Percentiles rank a stretch among this genome's conserved stretches.
phyloP scores from a whole-genome alignment of 2,329 filamentous ascomycete species.

The Diplocarpon mali region DNA sequence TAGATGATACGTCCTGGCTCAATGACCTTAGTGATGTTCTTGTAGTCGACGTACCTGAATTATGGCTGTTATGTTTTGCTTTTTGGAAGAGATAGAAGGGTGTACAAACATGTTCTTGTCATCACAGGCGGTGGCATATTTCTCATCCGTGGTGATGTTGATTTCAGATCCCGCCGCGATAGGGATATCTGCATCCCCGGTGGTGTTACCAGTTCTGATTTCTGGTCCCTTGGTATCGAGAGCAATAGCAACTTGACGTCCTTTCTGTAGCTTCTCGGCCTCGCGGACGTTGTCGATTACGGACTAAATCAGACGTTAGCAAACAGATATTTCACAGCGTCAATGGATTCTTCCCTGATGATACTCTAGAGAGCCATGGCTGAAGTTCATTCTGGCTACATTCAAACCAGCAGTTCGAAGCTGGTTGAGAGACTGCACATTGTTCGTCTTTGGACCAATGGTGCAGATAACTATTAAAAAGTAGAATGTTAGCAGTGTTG shows the following conservation, averaged over 20 bases:
- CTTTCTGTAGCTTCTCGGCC: slow-evolving; percentile 66
- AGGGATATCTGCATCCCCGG: slow-evolving; percentile 61
- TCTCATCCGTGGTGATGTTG: slow-evolving; percentile 94
- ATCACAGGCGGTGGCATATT: slow-evolving; percentile 75
- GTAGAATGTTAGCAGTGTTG: background rate
- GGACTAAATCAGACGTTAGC: slow-evolving; percentile 40
- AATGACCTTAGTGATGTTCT: slow-evolving; percentile 99
- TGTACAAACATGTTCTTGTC: slow-evolving; percentile 73
- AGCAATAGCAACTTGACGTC: slow-evolving; percentile 89
- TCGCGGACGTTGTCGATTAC: slow-evolving; percentile 93
- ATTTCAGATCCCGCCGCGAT: slow-evolving; percentile 74
- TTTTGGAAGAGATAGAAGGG: background rate
- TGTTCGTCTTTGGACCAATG: slow-evolving; percentile 99
- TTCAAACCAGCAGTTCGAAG: slow-evolving; percentile 87
- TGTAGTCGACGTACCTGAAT: slow-evolving; percentile 88
- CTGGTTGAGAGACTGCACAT: slow-evolving; percentile 89
- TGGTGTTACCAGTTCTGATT: slow-evolving; percentile 73
- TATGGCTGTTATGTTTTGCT: background rate
- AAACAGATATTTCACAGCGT: no score
- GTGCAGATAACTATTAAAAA: slow-evolving; percentile 28
- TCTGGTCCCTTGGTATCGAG: slow-evolving; percentile 77
- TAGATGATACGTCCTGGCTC: slow-evolving; percentile 85
- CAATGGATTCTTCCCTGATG: slow-evolving; percentile 38
- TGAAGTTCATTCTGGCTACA: slow-evolving; percentile 99
- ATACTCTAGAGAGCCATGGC: slow-evolving; percentile 88